Percentiles rank a stretch among this genome's conserved stretches.
Evolutionary conservation across 139 green algal species (phyloP).

Genomic region (Volvox reticuliferus): DNA sequence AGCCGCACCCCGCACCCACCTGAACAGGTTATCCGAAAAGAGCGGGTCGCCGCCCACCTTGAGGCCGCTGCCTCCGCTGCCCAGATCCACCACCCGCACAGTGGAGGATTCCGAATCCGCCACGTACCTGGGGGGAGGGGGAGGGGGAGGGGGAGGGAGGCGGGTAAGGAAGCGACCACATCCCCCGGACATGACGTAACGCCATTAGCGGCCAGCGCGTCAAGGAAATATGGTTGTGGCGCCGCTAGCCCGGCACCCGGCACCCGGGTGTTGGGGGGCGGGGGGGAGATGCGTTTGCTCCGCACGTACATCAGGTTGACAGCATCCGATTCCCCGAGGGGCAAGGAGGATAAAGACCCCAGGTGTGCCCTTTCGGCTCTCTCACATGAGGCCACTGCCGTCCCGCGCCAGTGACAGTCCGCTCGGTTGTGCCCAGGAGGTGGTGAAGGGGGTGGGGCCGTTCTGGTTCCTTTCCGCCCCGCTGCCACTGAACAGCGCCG

Average conservation of each 20-base stretch:
- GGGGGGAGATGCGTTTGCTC: too few species aligned
- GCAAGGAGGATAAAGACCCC: too few species aligned
- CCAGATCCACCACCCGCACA: constrained; percentile 72
- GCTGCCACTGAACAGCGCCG: constrained; percentile 68
- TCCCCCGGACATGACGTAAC: too few species aligned
- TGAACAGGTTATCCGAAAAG: constrained; percentile 88
- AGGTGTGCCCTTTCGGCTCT: too few species aligned
- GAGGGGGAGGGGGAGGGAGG: background rate
- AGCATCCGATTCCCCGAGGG: too few species aligned
- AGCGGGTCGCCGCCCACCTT: constrained; percentile 79
- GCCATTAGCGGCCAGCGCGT: too few species aligned
- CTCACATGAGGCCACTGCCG: constrained; percentile 41
- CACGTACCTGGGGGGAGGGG: constrained; percentile 29
- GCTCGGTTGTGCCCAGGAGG: constrained; percentile 83
- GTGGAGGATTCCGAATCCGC: constrained; percentile 83
- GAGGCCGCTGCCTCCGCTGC: constrained; percentile 58
- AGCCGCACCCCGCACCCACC: constrained; percentile 1
- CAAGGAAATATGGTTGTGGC: too few species aligned
- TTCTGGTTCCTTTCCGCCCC: constrained; percentile 87
- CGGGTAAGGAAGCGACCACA: background rate
- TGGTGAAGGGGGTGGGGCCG: constrained; percentile 57
- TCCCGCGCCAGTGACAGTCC: constrained; percentile 68
- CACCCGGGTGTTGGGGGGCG: too few species aligned
- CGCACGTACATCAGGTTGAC: too few species aligned
- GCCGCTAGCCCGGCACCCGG: too few species aligned